phyloP scores from a whole-genome alignment of 192 early-diverging fungal species.

The Backusella tuberculispora region DNA sequence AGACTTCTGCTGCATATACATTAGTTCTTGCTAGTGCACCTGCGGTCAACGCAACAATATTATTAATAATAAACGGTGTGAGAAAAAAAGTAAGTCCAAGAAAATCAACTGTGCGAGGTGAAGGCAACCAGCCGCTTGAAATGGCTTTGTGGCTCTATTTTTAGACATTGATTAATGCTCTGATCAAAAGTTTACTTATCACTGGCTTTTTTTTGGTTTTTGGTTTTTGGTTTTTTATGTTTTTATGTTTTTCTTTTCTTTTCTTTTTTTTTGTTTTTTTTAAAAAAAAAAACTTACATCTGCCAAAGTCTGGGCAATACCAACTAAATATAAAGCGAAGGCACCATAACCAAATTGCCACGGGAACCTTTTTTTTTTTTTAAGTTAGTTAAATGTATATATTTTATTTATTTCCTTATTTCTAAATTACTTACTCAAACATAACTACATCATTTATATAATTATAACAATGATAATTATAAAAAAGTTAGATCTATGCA shows the following conservation, averaged over 20 bases:
- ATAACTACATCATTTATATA: slow-evolving; percentile 20
- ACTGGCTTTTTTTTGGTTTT: too few species aligned
- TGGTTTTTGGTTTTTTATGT: too few species aligned
- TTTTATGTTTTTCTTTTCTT: too few species aligned
- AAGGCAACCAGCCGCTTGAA: slow-evolving; percentile 33
- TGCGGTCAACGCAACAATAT: slow-evolving; percentile 25
- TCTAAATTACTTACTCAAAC: slow-evolving; percentile 22
- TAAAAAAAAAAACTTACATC: slow-evolving; percentile 27
- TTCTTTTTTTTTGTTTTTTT: background rate
- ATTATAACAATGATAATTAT: background rate
- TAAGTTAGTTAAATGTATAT: background rate
- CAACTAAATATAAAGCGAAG: slow-evolving; percentile 32
- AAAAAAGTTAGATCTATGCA: background rate
- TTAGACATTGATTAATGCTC: background rate
- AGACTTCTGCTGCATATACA: slow-evolving; percentile 15
- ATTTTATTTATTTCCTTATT: background rate
- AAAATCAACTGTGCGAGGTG: slow-evolving; percentile 29
- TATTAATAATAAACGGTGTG: slow-evolving; percentile 29
- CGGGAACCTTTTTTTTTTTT: slow-evolving; percentile 15
- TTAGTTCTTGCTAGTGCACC: slow-evolving; percentile 25
- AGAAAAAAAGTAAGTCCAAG: slow-evolving; percentile 27
- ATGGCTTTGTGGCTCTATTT: slow-evolving; percentile 36
- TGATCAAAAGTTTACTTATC: background rate
- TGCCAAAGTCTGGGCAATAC: slow-evolving; percentile 40
- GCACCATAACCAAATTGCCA: slow-evolving; percentile 40